A percentile compares a stretch with the other conserved stretches of the same genome.
These are phyloP conservation scores for Paramyrothecium roridum DNA, from an alignment of 2,329 filamentous ascomycete genomes.

Conservation along the genomic window DNA sequence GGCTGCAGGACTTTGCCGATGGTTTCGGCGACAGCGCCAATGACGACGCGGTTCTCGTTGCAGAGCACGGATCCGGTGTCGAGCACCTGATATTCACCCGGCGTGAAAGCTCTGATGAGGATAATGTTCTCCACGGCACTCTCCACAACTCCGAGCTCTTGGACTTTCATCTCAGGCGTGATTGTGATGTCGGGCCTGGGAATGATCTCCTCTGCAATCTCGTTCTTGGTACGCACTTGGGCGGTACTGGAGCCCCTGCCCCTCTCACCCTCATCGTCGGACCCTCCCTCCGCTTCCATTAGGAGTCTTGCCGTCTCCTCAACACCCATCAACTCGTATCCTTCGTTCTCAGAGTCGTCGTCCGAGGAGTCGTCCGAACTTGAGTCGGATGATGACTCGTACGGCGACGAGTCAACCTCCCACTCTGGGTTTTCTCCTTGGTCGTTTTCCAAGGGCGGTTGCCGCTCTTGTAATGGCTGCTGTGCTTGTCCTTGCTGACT, in stretches of 20 bases:
- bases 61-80: constrained; percentile 84
- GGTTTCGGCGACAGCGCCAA: constrained; percentile 81
- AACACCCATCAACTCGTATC: constrained; percentile 71
- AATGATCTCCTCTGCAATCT: constrained; percentile 60
- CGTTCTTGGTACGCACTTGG: constrained; percentile 78
- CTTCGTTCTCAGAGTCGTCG: constrained; percentile 54
- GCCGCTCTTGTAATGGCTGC: constrained; percentile 5
- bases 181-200: constrained; percentile 78
- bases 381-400: constrained; percentile 63
- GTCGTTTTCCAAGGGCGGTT: constrained; percentile 23
- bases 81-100: constrained; percentile 80
- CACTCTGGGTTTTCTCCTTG: constrained; percentile 66
- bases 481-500: background rate
- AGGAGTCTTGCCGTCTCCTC: constrained; percentile 82
- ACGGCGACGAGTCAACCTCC: constrained; percentile 77
- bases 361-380: constrained; percentile 59
- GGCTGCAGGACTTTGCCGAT: constrained; percentile 84
- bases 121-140: constrained; percentile 75
- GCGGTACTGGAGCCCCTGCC: constrained; percentile 34
- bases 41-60: constrained; percentile 67
- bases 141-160: constrained; percentile 71
- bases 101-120: constrained; percentile 73
- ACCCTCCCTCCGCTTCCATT: constrained; percentile 78
- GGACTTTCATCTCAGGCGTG: constrained; percentile 72
- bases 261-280: constrained; percentile 69